These are phyloP conservation scores for Chytriomyces confervae DNA, from an alignment of 192 early-diverging fungal genomes.

Conservation along the genomic window DNA sequence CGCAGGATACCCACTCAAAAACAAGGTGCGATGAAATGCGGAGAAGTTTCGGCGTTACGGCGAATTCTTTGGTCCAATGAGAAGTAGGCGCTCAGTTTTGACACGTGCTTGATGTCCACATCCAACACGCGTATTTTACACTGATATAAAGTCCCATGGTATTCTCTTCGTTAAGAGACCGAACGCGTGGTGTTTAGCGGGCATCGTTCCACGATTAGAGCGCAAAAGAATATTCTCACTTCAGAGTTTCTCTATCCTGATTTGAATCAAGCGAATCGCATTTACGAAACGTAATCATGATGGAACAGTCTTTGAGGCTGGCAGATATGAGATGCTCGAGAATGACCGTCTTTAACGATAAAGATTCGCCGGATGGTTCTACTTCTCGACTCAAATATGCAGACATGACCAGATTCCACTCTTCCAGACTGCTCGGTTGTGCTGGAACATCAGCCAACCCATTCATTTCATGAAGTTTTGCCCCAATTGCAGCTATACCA, in stretches of 20 bases:
- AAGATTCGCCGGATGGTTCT: no score
- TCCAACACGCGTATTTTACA: conserved; percentile 24
- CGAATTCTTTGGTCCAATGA: no score
- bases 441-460: no score
- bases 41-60: no score
- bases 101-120: conserved; percentile 16
- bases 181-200: not conserved
- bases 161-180: not conserved
- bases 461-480: not conserved
- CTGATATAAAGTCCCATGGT: not conserved
- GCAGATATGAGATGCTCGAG: conserved; percentile 14
- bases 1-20: no score
- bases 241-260: not conserved
- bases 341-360: not conserved
- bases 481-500: not conserved
- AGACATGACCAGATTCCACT: conserved; percentile 3
- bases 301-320: conserved; percentile 13
- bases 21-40: no score
- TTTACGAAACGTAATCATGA: conserved; percentile 19
- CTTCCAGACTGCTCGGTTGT: conserved; percentile 7
- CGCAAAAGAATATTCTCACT: not conserved
- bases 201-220: not conserved
- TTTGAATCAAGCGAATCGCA: no score
- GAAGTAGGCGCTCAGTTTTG: not conserved
- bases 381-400: not conserved